These are phyloP conservation scores for Saccharomycopsis sp. DNA, from an alignment of 805 yeast genomes.

Conservation along the genomic window DNA sequence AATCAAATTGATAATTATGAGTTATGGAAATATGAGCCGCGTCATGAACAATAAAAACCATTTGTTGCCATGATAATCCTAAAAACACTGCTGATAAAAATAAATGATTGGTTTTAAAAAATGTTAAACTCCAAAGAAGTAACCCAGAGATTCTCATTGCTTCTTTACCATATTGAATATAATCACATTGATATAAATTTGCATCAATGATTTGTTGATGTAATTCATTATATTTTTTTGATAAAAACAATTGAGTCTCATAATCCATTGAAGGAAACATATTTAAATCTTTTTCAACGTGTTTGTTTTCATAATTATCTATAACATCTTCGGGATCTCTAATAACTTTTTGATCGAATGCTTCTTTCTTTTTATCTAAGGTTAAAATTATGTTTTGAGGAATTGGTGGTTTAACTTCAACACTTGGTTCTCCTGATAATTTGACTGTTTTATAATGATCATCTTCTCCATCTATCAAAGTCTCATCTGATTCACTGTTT, in stretches of 20 bases:
- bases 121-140: conserved; percentile 37
- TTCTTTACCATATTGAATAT: conserved; percentile 65
- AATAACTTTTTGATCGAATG: conserved; percentile 26
- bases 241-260: conserved; percentile 48
- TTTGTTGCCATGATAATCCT: conserved; percentile 83
- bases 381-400: conserved; percentile 39
- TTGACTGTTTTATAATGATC: not conserved
- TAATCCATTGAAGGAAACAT: conserved; percentile 57
- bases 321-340: conserved; percentile 47
- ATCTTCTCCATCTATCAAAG: conserved; percentile 3
- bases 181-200: conserved; percentile 65
- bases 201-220: conserved; percentile 43
- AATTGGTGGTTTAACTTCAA: conserved; percentile 37
- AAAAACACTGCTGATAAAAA: conserved; percentile 49
- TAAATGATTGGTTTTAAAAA: conserved; percentile 37
- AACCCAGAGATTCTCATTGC: conserved; percentile 46
- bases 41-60: conserved; percentile 81
- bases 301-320: conserved; percentile 46
- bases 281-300: conserved; percentile 45
- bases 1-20: conserved; percentile 70
- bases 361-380: conserved; percentile 24
- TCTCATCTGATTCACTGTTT: conserved; percentile 5
- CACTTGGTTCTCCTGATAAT: conserved; percentile 34
- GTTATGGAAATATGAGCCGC: conserved; percentile 82
- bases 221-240: conserved; percentile 47